phyloP scores from a whole-genome alignment of 768 basidiomycete genomes.

The Mycena chlorophos region DNA sequence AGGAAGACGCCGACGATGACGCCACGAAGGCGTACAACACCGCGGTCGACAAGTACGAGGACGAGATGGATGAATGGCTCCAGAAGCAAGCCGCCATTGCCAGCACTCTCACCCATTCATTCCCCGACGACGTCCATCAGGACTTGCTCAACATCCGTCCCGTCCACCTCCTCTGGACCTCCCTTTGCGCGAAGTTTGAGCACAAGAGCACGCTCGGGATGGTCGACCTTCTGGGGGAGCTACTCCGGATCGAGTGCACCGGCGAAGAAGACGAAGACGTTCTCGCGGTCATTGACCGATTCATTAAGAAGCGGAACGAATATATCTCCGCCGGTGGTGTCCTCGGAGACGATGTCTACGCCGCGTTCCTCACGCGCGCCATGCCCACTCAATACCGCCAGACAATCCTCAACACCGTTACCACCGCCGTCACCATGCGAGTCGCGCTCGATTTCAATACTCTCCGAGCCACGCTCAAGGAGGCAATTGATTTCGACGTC shows the following conservation, averaged over 20 bases:
- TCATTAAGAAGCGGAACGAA: conserved; percentile 1
- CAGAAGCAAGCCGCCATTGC: conserved; percentile 4
- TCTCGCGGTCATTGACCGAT: neutral
- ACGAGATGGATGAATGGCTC: conserved; percentile 6
- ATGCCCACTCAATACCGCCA: conserved; percentile 5
- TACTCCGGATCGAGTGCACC: neutral
- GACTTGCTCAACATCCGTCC: neutral
- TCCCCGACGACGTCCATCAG: conserved; percentile 1
- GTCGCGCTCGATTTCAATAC: conserved; percentile 1
- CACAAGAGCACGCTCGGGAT: neutral
- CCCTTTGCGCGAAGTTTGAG: neutral
- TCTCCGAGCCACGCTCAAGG: conserved; percentile 1
- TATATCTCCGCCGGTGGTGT: conserved; percentile 3
- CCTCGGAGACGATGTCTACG: conserved; percentile 5
- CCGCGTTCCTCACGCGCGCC: conserved; percentile 9
- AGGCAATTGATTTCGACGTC: conserved; percentile 5
- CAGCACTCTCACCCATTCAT: neutral
- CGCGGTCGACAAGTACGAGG: neutral
- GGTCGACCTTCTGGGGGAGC: neutral
- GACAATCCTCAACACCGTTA: conserved; percentile 7
- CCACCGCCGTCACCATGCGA: conserved; percentile 2
- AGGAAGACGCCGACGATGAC: neutral
- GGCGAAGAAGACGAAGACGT: neutral
- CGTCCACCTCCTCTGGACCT: neutral
- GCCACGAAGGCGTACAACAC: neutral